Evolutionary conservation across 441 rosid species (phyloP).

Genomic region (Croton laevigatus): DNA sequence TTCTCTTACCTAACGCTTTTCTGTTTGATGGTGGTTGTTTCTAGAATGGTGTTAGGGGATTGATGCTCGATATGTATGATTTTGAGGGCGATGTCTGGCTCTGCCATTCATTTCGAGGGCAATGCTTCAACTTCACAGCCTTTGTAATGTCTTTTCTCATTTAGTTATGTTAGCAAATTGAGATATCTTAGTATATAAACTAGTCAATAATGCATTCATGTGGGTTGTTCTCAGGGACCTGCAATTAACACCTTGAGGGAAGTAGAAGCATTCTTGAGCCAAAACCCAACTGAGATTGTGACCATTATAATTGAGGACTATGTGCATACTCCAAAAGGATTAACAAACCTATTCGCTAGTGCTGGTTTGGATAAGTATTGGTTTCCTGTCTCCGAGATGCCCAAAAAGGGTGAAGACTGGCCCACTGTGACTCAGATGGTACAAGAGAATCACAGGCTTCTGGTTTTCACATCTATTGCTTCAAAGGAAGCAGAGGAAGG

Average conservation of each 20-base stretch:
- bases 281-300: conserved; percentile 73
- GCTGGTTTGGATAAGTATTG: conserved; percentile 81
- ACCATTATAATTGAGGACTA: conserved; percentile 87
- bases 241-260: conserved; percentile 75
- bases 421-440: conserved; percentile 83
- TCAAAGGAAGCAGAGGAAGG: conserved; percentile 98
- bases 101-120: conserved; percentile 88
- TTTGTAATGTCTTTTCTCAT: conserved; percentile 50
- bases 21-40: conserved; percentile 20
- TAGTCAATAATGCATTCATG: conserved; percentile 5
- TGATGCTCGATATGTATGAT: conserved; percentile 97
- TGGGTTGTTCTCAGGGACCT: conserved; percentile 60
- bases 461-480: conserved; percentile 86
- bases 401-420: conserved; percentile 87
- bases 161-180: conserved; percentile 12
- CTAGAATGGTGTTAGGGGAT: conserved; percentile 92
- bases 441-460: conserved; percentile 67
- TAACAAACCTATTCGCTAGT: conserved; percentile 54
- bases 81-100: conserved; percentile 84
- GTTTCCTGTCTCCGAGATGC: conserved; percentile 88
- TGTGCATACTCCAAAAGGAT: conserved; percentile 84
- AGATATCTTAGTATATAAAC: background rate
- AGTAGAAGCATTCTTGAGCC: conserved; percentile 79
- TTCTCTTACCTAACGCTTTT: conserved; percentile 16
- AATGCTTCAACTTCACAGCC: conserved; percentile 94